A percentile compares a stretch with the other conserved stretches of the same genome.
Conservation (phyloP, 345 rosid genomes). For the Eutrema yunnanense region DNA sequence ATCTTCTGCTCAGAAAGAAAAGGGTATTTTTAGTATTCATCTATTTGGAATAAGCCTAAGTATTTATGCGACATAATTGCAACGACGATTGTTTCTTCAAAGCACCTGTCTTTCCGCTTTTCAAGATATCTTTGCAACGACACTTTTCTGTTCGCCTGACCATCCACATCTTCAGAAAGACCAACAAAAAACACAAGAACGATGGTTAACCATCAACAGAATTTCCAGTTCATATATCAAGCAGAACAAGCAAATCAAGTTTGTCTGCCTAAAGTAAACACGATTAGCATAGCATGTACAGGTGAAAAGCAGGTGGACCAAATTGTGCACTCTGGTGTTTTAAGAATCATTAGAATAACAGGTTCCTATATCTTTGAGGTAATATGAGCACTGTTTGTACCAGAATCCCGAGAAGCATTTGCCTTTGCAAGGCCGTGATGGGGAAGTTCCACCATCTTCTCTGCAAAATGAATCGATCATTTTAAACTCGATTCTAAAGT, state of each 20-base stretch:
- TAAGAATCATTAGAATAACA: neutral
- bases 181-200: slow-evolving; percentile 19
- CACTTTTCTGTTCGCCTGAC: slow-evolving; percentile 59
- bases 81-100: neutral
- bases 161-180: slow-evolving; percentile 50
- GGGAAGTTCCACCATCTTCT: slow-evolving; percentile 20
- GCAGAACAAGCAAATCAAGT: neutral
- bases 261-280: neutral
- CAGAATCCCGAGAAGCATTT: slow-evolving; percentile 24
- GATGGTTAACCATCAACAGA: neutral
- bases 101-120: slow-evolving; percentile 79
- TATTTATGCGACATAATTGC: neutral
- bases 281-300: neutral
- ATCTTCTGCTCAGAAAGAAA: slow-evolving; percentile 42
- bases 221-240: neutral
- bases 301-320: neutral
- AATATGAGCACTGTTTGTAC: slow-evolving; percentile 6
- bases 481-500: neutral
- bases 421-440: slow-evolving; percentile 22
- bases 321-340: neutral
- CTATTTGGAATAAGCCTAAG: neutral
- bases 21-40: neutral
- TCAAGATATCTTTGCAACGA: slow-evolving; percentile 69
- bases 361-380: neutral
- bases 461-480: slow-evolving; percentile 3